A percentile compares a stretch with the other conserved stretches of the same genome.
Evolutionary conservation across 129 eudicot genomes (phyloP).

Genomic region (Arctium minus): DNA sequence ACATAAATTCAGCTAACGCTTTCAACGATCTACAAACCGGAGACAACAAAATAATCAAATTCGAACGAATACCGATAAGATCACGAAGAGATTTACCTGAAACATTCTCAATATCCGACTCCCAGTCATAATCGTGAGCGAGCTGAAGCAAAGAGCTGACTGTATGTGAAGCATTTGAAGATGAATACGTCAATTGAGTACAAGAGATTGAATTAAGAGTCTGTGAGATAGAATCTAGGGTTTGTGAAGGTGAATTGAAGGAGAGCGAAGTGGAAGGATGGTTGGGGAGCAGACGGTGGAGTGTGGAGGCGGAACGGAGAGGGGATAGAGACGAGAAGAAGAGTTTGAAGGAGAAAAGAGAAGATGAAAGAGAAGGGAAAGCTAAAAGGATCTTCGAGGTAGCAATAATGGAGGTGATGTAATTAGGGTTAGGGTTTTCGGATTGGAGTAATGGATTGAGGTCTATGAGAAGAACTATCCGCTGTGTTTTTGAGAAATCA

Average conservation of each 20-base stretch:
- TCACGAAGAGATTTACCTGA: conserved; percentile 24
- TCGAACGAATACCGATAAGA: conserved; percentile 31
- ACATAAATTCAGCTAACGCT: conserved; percentile 44
- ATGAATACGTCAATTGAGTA: background rate
- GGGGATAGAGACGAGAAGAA: conserved; percentile 64
- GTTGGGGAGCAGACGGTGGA: conserved; percentile 37
- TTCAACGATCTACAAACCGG: conserved; percentile 43
- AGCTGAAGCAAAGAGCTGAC: conserved; percentile 58
- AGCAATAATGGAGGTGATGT: conserved; percentile 37
- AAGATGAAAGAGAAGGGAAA: conserved; percentile 36
- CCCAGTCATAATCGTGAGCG: conserved; percentile 66
- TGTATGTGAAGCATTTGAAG: conserved; percentile 27
- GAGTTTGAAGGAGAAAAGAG: conserved; percentile 53
- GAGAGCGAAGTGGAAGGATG: conserved; percentile 34
- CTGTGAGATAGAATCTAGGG: conserved; percentile 38
- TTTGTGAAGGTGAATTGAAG: conserved; percentile 41
- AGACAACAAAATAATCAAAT: conserved; percentile 76
- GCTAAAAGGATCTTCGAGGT: conserved; percentile 36
- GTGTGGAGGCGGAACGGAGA: conserved; percentile 52
- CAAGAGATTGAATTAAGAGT: conserved; percentile 38
- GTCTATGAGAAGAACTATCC: conserved; percentile 70
- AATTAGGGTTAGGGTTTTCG: conserved; percentile 37
- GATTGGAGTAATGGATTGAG: conserved; percentile 52
- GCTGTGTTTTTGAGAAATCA: conserved; percentile 52
- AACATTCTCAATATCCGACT: conserved; percentile 25